Base-by-base conservation (phyloP, 1,284 basidiomycete species). In the Calocybe gambosa region DNA sequence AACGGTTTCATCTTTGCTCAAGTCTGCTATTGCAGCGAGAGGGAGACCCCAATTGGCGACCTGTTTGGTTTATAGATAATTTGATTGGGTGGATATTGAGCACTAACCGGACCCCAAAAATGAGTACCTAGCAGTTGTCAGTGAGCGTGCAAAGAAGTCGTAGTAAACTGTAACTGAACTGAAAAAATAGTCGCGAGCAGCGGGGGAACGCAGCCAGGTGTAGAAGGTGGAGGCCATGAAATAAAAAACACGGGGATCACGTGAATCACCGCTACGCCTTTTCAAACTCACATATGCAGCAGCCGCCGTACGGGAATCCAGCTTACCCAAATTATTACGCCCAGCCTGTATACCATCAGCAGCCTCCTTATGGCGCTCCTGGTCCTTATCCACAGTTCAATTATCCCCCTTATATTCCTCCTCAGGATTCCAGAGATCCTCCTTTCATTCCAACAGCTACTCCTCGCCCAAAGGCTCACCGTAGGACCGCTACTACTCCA, bases 41-140 rank as follows among this genome's bases (percentile, higher is more conserved):
- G 93, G 93, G 25, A 98, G 79, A 60, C 93, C 94, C 89, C 94
- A 98, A 74, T 97, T 98, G 44, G 94, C 94, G 50, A 93, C 84
- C 88, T 95, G 43, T 37, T 47, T 44, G 37, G 49, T 36, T 46
- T 15, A 16, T 19, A 13, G 3, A 15, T 43, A 40, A 46, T 23
- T 45, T 46, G 13, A 50, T 10, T 5, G 28, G 28, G 13, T 29
- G 8, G 13, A 2, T 29, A 9, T 46, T 39, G 21, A 45, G 50
- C 19, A 81, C 89, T 63, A 51, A 93, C 91, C 52, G 90, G 90
- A 58, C 92, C 92, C 91, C 92, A 95, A 74, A 95, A 95, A 67
- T 95, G 92, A 51, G 92, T 95, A 63, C 91, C 91, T 94, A 46
- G 38, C 52, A 41, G 50, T 39, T 50, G 48, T 58, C 47, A 38